Evolutionary conservation across 176 grass and related monocot genomes (phyloP), one percentile per base, ranked within the genome.

Genomic region (Typha latifolia): DNA sequence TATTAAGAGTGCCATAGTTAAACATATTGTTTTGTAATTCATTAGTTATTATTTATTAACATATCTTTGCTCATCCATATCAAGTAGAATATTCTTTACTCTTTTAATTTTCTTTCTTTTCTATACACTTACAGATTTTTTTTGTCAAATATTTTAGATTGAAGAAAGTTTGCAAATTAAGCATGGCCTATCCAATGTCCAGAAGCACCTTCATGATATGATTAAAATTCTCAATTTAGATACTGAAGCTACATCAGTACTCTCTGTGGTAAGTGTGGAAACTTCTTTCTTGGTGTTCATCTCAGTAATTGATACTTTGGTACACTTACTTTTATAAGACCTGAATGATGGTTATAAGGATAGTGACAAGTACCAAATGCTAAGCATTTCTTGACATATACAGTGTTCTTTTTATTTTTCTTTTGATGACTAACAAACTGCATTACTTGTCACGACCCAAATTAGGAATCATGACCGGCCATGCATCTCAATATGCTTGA

Each of bases 201-300:
- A 86, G 67, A 86, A 86, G 59, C 63, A 63, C 62, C 77, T 91
- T 32, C 87, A 84, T 68, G 87, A 86, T 50, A 83, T 91, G 87
- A 91, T 83, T 34, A 91, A 84, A 83, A 62, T 74, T 59, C 73
- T 84, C 22, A 83, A 75, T 77, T 63, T 91, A 72, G 78, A 86
- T 49, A 79, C 72, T 62, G 76, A 79, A 27, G 55, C 70, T 59
- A 67, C 69, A 14, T 63, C 14, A 56, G 62, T 75, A 74, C 77
- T 86, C 49, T 70, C 55, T 66, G 70, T 73, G 88, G 88, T 89
- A 84, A 69, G 69, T 57, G 4, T 9, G 19, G 52, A 19, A 19
- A n/a, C 52, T 19, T 56, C 19, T 56, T 56, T 1, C 3, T n/a
- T 4, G 15, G 16, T 6, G 19, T 56, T 7, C 14, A 15, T 56